Evolutionary conservation across 768 basidiomycete genomes (phyloP), one percentile per base, ranked within the genome.

Genomic region (Russula griseocarnosa): DNA sequence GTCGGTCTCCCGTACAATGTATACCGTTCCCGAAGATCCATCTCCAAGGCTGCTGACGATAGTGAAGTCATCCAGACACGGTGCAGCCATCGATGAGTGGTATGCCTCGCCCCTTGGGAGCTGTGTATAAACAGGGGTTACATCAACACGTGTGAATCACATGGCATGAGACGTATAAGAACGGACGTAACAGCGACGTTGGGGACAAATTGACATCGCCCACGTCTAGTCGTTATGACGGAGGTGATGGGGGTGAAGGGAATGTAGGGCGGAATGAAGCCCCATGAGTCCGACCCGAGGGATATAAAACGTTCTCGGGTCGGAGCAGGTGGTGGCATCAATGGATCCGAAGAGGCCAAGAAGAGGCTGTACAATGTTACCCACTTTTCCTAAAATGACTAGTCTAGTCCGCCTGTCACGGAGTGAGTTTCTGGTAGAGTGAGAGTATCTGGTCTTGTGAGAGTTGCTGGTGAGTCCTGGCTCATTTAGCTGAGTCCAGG

Each of bases 1-100:
- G 7, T 61, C 60, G 30, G 46, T 55, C 59, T 65, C 64, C 38
- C 60, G 59, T 3, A 56, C 64, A 5, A 65, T 59, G 38, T 65
- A 36, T 14, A 65, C 55, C 49, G 55, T 49, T 3, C 49, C 59
- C 5, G 64, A 65, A 32, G 64, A 65, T 18, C 64, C 64, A 9
- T 65, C 64, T 36, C 64, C 64, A 20, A 65, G 55, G 26, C 32
- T 30, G 14, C 40, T 55, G 9, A 65, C 50, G 49, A 61, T 58
- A 18, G 59, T 61, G 28, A 65, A 65, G 54, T 65, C 54, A 3
- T 46, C 59, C 26, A 65, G 50, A 52, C 55, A 61, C 10, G 64
- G 64, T 9, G 50, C 32, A 5, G 40, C 40, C 64, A 65, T 65
- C 49, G 57, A 18, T 32, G 64, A 56, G 24, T 52, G 55, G 28